Base-by-base conservation (phyloP, 2,329 filamentous ascomycete species). In the Penicillium sp. region DNA sequence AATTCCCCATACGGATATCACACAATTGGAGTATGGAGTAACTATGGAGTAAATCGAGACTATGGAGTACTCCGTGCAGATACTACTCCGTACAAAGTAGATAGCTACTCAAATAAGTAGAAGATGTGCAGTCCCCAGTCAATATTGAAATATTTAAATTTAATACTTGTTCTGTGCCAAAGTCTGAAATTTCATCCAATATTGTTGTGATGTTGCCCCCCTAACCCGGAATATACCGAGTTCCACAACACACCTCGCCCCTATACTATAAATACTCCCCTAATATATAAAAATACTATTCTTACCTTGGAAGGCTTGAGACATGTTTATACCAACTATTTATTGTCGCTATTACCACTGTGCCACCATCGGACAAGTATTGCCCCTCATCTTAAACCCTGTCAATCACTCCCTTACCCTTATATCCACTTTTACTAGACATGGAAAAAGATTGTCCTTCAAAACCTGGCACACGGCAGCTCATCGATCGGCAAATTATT, bases 371-470 rank as follows among this genome's bases (percentile, higher is more conserved):
- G 25, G 23, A 40, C 42, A 23, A 21, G 15, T 23, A 43, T 29
- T n/a, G 13, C 48, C 33, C 23, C 31, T 13, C 54, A 57, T 57
- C 35, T 17, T 27, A 37, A 54, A 57, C 49, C 55, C 49, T 42
- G 55, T 54, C 55, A 57, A 57, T 57, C 55, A 54, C 55, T 57
- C 13, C 55, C 31, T 51, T 40, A n/a, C 40, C 49, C n/a, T 45
- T 29, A 41, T 42, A 27, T 46, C 49, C 55, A 47, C 55, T 48
- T 12, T 47, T 12, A 23, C 23, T 42, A 10, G 35, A 41, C 33
- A 23, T 23, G 37, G 50, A 23, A 57, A 57, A 57, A 48, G 41
- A 54, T 54, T 42, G 6, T 42, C 40, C 8, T 23, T 31, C 4
- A 31, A 37, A 37, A 23, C 50, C n/a, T 54, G 27, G 49, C 41